phyloP scores from a whole-genome alignment of 2,329 filamentous ascomycete genomes.

The Fusarium marasasianum region DNA sequence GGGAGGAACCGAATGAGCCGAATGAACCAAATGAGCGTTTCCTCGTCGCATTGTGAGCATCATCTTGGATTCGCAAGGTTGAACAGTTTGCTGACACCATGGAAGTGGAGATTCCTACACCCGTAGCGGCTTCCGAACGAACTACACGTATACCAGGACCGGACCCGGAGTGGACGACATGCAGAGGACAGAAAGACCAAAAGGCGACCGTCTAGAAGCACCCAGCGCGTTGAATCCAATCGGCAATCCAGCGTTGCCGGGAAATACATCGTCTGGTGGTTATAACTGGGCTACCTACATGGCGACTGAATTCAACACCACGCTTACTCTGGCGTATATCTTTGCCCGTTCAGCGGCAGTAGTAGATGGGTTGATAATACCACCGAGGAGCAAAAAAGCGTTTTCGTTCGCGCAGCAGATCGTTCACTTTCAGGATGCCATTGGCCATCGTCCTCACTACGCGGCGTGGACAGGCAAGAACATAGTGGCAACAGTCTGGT shows the following conservation, averaged over 20 bases:
- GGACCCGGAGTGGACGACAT: background rate
- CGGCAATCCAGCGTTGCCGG: background rate
- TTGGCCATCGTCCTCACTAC: background rate
- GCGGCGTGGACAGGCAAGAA: background rate
- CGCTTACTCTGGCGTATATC: constrained; percentile 1
- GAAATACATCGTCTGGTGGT: background rate
- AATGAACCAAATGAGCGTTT: background rate
- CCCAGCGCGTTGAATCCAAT: background rate
- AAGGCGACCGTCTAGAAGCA: background rate
- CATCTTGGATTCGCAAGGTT: background rate
- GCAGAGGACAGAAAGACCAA: background rate
- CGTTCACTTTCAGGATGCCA: background rate
- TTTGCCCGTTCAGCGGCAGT: background rate
- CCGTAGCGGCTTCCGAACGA: background rate
- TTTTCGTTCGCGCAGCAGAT: background rate
- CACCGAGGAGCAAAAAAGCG: background rate
- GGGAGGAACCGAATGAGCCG: background rate
- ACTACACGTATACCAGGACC: background rate
- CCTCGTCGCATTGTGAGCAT: background rate
- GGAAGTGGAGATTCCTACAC: background rate
- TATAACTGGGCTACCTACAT: background rate
- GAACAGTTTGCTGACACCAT: background rate
- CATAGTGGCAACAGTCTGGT: background rate
- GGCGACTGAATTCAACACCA: background rate
- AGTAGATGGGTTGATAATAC: background rate